Percentiles rank a stretch among this genome's conserved stretches.
Conservation (phyloP, 179 eudicot genomes). For the Silene coronaria region DNA sequence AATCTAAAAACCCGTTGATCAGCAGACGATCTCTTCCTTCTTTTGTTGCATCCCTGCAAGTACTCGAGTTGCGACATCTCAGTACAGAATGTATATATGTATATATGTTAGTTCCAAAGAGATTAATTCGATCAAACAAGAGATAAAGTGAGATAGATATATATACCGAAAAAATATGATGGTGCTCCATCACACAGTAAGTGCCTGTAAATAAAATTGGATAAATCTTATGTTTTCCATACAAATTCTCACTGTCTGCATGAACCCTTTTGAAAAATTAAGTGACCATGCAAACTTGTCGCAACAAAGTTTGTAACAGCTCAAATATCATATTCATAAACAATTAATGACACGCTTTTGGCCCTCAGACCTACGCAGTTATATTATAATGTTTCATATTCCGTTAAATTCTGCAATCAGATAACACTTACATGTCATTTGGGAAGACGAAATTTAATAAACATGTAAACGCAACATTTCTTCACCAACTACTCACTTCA, state of each 20-base stretch:
- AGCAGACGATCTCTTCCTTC: conserved; percentile 32
- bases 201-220: conserved; percentile 51
- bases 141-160: conserved; percentile 6
- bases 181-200: conserved; percentile 53
- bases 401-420: conserved; percentile 33
- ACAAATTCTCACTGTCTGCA: conserved; percentile 36
- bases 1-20: conserved; percentile 66
- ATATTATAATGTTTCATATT: conserved; percentile 16
- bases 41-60: conserved; percentile 40
- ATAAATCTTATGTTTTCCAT: too few species aligned
- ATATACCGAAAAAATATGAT: conserved; percentile 30
- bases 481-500: conserved; percentile 32
- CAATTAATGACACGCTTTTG: conserved; percentile 33
- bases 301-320: conserved; percentile 28
- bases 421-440: conserved; percentile 18
- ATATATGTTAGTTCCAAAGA: too few species aligned
- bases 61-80: conserved; percentile 39
- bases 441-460: conserved; percentile 1
- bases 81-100: neutral
- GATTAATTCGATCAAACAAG: neutral
- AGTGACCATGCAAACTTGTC: conserved; percentile 35
- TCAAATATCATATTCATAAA: conserved; percentile 18
- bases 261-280: conserved; percentile 34
- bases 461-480: conserved; percentile 29
- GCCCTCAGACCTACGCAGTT: conserved; percentile 18